Conservation (phyloP, 345 rosid genomes). For the Leavenworthia alabamica region DNA sequence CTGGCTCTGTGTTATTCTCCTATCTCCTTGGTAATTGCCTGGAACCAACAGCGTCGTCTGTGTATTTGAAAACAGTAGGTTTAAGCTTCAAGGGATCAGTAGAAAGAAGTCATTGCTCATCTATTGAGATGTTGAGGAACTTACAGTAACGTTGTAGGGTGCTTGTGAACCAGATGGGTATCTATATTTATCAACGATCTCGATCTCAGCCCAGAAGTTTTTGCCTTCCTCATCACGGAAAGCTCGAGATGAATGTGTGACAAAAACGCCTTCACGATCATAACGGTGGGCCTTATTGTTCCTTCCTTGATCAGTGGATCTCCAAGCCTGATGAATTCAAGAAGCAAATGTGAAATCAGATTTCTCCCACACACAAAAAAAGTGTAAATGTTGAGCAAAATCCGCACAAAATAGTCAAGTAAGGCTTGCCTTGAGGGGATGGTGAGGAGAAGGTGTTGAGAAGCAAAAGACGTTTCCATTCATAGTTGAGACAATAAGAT, state of each 20-base stretch:
- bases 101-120: background rate
- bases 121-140: conserved; percentile 26
- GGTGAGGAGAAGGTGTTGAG: conserved; percentile 91
- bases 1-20: conserved; percentile 65
- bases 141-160: conserved; percentile 91
- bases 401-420: background rate
- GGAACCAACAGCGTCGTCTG: conserved; percentile 93
- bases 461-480: conserved; percentile 98
- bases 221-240: conserved; percentile 99
- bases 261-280: conserved; percentile 74
- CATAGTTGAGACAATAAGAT: conserved; percentile 95
- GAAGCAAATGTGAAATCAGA: conserved; percentile 22
- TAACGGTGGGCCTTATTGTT: conserved; percentile 66
- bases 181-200: conserved; percentile 82
- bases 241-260: conserved; percentile 79
- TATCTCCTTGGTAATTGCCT: conserved; percentile 89
- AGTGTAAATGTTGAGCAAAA: background rate
- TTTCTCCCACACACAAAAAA: conserved; percentile 49
- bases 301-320: conserved; percentile 88
- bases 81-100: conserved; percentile 14
- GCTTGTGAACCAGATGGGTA: conserved; percentile 85
- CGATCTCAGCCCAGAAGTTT: conserved; percentile 93
- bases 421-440: conserved; percentile 84
- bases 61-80: conserved; percentile 4
- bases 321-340: conserved; percentile 76